phyloP scores from a whole-genome alignment of 768 basidiomycete genomes.

The Imleria badia region DNA sequence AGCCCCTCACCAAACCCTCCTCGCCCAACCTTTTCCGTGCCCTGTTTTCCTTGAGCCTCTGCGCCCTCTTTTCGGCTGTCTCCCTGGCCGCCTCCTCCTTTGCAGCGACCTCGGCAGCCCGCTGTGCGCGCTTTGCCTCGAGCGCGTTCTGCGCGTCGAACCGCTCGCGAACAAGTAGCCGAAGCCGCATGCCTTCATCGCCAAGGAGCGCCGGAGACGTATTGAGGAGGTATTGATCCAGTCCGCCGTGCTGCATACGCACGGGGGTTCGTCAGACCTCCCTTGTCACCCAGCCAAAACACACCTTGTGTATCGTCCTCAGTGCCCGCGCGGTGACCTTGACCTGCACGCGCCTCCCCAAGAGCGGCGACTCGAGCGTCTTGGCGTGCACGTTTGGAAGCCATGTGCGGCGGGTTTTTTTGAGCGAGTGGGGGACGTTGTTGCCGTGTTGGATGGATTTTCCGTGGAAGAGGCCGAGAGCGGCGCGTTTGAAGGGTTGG shows the following conservation, averaged over 20 bases:
- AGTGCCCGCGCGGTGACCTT: conserved; percentile 77
- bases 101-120: conserved; percentile 21
- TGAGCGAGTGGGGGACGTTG: conserved; percentile 85
- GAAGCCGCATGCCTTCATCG: conserved; percentile 45
- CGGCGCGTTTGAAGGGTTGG: conserved; percentile 77
- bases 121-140: conserved; percentile 18
- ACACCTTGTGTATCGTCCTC: conserved; percentile 81
- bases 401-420: conserved; percentile 87
- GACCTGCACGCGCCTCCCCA: conserved; percentile 57
- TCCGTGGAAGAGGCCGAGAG: conserved; percentile 82
- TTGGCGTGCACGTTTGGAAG: conserved; percentile 84
- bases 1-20: conserved; percentile 13
- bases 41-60: conserved; percentile 8
- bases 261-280: too few relatives aligned
- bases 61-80: conserved; percentile 5
- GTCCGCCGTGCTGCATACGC: conserved; percentile 53
- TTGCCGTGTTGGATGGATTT: conserved; percentile 80
- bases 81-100: conserved; percentile 12
- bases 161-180: conserved; percentile 39
- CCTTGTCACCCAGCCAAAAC: conserved; percentile 1
- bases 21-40: conserved; percentile 1
- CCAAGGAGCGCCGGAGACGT: conserved; percentile 41
- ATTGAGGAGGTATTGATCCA: conserved; percentile 66
- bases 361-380: conserved; percentile 63
- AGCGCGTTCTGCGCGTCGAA: conserved; percentile 21